Conservation (phyloP, 2,329 filamentous ascomycete species). For the Aspergillus fischeri region DNA sequence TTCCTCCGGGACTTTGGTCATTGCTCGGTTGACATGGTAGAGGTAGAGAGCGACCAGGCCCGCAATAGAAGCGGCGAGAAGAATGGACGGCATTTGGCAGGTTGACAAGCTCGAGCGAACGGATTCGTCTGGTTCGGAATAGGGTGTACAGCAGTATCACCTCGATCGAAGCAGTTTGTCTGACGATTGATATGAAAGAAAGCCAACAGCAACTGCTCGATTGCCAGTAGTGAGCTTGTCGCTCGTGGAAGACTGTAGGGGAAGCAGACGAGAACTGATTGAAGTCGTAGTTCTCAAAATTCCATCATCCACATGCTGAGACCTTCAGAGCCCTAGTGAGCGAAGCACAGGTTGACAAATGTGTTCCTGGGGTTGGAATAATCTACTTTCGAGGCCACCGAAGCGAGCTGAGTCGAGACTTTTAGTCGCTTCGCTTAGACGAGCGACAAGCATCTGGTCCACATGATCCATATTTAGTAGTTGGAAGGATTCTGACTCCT, state of each 20-base stretch:
- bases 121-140: too few species aligned
- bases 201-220: too few species aligned
- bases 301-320: background rate
- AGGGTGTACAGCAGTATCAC: too few species aligned
- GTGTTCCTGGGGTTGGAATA: background rate
- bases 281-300: background rate
- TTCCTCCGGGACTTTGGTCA: constrained; percentile 25
- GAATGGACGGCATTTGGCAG: background rate
- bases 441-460: background rate
- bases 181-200: background rate
- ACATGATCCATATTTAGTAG: background rate
- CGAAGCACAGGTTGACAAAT: background rate
- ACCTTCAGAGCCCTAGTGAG: background rate
- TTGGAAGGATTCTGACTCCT: background rate
- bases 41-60: constrained; percentile 23
- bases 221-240: too few species aligned
- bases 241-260: too few species aligned
- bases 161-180: background rate
- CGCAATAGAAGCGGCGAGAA: constrained; percentile 11
- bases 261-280: background rate
- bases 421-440: constrained; percentile 12
- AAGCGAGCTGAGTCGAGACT: background rate
- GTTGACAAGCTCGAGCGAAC: background rate
- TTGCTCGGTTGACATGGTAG: constrained; percentile 27
- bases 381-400: background rate